Evolutionary conservation across 2,329 filamentous ascomycete species (phyloP), one percentile per base, ranked within the genome.

Genomic region (Calycina herbarum): DNA sequence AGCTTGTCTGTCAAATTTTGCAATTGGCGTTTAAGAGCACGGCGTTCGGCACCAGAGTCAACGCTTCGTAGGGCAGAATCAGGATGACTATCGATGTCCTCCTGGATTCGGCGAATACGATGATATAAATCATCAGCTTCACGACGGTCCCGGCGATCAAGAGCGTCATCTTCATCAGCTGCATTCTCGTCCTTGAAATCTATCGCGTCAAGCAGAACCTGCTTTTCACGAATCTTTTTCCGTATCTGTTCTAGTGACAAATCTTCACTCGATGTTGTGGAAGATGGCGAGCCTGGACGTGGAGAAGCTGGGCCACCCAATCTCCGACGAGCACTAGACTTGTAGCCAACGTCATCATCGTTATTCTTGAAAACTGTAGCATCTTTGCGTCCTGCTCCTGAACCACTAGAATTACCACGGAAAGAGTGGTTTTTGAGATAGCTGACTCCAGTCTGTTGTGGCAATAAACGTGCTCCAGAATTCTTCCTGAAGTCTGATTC

Each of bases 321-420:
- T 70, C 95, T 88, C 69, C 94, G 92, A 69, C 95, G 92, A 63
- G 95, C 95, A 77, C 94, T 97, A 13, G 95, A 98, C 72, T 90
- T 90, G 76, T 99, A 99, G 5, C 93, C 93, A 73, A 96, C 86
- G 66, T 93, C 90, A 71, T 97, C 93, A 73, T 97, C 93, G 71
- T 98, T 95, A 76, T 98, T 97, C 76, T 96, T 94, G 79, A 94
- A 99, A 2, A 98, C 91, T 0, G 95, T 99, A 2, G 91, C 95
- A 79, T 99, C 95, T 77, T 98, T 98, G 59, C 94, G 90, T 45
- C 85, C 86, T 57, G 81, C 81, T 57, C 82, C 82, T 59, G 83
- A 79, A 1, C 85, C 84, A 42, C 83, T 84, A 33, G 84, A 83
- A 29, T 83, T 83, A 17, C 87, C 86, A 65, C 89, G 87, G 83